Evolutionary conservation across 352 stramenopile species (phyloP).

Genomic region (Plasmopara muralis): DNA sequence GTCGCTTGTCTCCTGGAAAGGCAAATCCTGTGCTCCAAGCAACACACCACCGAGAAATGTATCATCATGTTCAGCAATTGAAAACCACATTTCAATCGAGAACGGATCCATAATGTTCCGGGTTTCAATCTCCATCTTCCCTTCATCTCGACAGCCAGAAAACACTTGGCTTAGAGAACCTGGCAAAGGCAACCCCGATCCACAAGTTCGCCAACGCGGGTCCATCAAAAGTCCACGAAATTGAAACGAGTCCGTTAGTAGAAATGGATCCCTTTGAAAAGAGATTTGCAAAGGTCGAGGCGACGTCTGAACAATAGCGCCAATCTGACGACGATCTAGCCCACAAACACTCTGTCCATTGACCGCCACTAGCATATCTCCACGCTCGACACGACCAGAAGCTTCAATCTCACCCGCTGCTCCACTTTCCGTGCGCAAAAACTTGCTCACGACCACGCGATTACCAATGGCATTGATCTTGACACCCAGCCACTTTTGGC

Average conservation of each 20-base stretch:
- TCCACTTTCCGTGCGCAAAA: slow-evolving; percentile 46
- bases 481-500: slow-evolving; percentile 65
- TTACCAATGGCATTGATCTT: slow-evolving; percentile 76
- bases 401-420: slow-evolving; percentile 64
- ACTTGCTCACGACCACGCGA: slow-evolving; percentile 68
- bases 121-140: slow-evolving; percentile 12
- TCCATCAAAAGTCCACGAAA: slow-evolving; percentile 52
- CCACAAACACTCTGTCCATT: slow-evolving; percentile 53
- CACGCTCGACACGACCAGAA: slow-evolving; percentile 46
- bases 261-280: slow-evolving; percentile 37
- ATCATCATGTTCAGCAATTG: slow-evolving; percentile 42
- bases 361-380: slow-evolving; percentile 58
- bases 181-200: slow-evolving; percentile 40
- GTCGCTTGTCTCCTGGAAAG: slow-evolving; percentile 34
- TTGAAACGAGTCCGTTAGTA: slow-evolving; percentile 51
- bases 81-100: slow-evolving; percentile 66
- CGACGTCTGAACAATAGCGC: slow-evolving; percentile 48
- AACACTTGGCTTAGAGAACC: slow-evolving; percentile 37
- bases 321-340: slow-evolving; percentile 55
- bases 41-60: slow-evolving; percentile 51
- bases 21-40: slow-evolving; percentile 50
- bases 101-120: slow-evolving; percentile 27
- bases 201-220: slow-evolving; percentile 50
- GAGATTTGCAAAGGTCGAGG: slow-evolving; percentile 53
- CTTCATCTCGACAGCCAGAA: slow-evolving; percentile 10